Percentiles rank a stretch among this genome's conserved stretches.
Evolutionary conservation across 805 yeast genomes (phyloP).

Genomic region (Zygosaccharomyces gambellarensis): DNA sequence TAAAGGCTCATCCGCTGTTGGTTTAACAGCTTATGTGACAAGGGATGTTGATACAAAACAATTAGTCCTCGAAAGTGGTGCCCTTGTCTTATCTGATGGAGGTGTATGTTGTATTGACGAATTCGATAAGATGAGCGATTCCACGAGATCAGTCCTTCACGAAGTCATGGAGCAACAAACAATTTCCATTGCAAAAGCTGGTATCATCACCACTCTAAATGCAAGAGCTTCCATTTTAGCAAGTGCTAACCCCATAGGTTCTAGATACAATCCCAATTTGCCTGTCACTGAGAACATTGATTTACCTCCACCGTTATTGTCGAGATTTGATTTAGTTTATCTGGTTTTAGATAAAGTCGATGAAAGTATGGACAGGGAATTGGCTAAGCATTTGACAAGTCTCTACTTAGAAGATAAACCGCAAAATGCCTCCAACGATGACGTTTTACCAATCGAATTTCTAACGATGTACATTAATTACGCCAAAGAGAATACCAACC

Average conservation of each 20-base stretch:
- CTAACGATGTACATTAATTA: constrained; percentile 86
- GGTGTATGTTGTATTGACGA: constrained; percentile 99
- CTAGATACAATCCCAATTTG: constrained; percentile 88
- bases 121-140: constrained; percentile 94
- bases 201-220: constrained; percentile 92
- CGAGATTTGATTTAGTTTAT: constrained; percentile 93
- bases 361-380: constrained; percentile 72
- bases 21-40: constrained; percentile 94
- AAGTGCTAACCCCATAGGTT: constrained; percentile 94
- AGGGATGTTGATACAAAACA: constrained; percentile 92
- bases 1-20: constrained; percentile 98
- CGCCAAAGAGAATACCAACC: constrained; percentile 80
- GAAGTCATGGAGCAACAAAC: constrained; percentile 99
- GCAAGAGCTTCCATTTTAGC: constrained; percentile 96
- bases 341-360: constrained; percentile 89
- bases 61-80: constrained; percentile 91
- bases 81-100: constrained; percentile 92
- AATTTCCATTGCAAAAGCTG: constrained; percentile 96
- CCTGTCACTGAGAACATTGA: constrained; percentile 96
- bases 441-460: constrained; percentile 79
- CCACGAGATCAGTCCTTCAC: constrained; percentile 90
- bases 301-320: constrained; percentile 89
- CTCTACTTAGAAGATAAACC: constrained; percentile 89
- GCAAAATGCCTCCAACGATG: constrained; percentile 59
- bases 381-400: constrained; percentile 85